Evolutionary conservation across 805 yeast species (phyloP), one percentile per base, ranked within the genome.

Genomic region (Sugiyamaella marilandica): DNA sequence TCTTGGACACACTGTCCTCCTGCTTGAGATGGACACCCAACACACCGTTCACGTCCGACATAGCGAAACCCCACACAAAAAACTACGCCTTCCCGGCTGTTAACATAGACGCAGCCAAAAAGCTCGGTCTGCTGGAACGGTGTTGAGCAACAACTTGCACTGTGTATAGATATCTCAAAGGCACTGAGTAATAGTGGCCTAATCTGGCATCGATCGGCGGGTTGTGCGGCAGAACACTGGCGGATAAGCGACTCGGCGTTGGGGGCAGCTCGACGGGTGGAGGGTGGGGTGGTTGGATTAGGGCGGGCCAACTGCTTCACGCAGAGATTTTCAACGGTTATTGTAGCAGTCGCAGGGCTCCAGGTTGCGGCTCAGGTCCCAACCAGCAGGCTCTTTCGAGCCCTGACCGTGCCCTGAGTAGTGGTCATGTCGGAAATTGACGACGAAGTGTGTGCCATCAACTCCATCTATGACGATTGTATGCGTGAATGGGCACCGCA

Each of bases 381-480:
- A 7, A 24, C 7, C 7, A 7, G 29, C 7, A 24, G 7, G 3
- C 24, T 39, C 2, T 18, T 4, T 2, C 10, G 7, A 21, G 24
- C 24, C 7, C 29, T 5, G 29, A 24, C 29, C 29, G 29, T 24
- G 29, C 29, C 29, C 29, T 24, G 29, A 24, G 41, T 7, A n/a
- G 41, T 35, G 29, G 29, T 24, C 24, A 48, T 48, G 51, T n/a
- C 36, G n/a, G 85, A 83, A 33, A 69, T 85, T 5, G 64, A 64
- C 18, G 94, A 88, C 51, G 99, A 92, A 63, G 68, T 88, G 16
- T 82, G 79, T 37, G 92, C 96, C 10, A 82, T 92, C 10, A 85
- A 87, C 52, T 94, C 97, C 2, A 92, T 94, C 10, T 92, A 81
- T 63, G 97, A 96, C 0, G 86, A 76, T 13, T 74, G 81, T 39